Conservation (phyloP, 2,329 filamentous ascomycete species). For the Stachybotrys echinatus region DNA sequence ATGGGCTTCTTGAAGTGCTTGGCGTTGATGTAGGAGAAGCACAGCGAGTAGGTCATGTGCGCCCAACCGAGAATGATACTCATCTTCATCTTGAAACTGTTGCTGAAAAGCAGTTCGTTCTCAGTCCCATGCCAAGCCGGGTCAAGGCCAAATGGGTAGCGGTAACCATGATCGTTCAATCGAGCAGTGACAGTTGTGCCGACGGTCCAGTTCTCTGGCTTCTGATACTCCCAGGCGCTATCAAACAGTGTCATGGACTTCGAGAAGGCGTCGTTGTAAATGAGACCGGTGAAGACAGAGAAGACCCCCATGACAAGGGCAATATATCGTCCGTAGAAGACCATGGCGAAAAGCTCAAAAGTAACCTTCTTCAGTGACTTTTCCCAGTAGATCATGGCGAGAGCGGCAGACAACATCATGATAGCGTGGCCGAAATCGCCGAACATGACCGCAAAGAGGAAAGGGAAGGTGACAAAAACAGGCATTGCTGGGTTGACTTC, state of each 20-base stretch:
- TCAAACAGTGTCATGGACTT: conserved; percentile 84
- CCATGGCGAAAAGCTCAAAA: conserved; percentile 96
- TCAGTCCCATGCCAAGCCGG: conserved; percentile 96
- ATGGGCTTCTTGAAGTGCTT: conserved; percentile 91
- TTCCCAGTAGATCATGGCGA: conserved; percentile 96
- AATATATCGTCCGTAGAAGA: conserved; percentile 98
- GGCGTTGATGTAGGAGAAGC: conserved; percentile 88
- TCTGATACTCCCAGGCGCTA: conserved; percentile 80
- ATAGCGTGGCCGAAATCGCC: conserved; percentile 92
- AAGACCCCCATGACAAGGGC: conserved; percentile 97
- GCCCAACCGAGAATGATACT: conserved; percentile 96
- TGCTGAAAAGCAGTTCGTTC: conserved; percentile 91
- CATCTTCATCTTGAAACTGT: conserved; percentile 99
- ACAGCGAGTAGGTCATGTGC: conserved; percentile 98
- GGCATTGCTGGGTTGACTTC: conserved; percentile 96
- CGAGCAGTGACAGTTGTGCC: conserved; percentile 60
- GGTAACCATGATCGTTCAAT: conserved; percentile 65
- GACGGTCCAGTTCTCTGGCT: conserved; percentile 61
- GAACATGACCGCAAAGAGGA: conserved; percentile 99
- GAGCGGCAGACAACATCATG: conserved; percentile 78
- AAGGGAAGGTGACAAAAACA: conserved; percentile 97
- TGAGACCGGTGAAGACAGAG: conserved; percentile 92
- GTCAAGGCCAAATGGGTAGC: conserved; percentile 93
- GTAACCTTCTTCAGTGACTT: conserved; percentile 85
- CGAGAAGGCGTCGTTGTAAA: conserved; percentile 98